Base-by-base conservation (phyloP, 352 stramenopile genomes). In the Pythium rhizo-oryzae region DNA sequence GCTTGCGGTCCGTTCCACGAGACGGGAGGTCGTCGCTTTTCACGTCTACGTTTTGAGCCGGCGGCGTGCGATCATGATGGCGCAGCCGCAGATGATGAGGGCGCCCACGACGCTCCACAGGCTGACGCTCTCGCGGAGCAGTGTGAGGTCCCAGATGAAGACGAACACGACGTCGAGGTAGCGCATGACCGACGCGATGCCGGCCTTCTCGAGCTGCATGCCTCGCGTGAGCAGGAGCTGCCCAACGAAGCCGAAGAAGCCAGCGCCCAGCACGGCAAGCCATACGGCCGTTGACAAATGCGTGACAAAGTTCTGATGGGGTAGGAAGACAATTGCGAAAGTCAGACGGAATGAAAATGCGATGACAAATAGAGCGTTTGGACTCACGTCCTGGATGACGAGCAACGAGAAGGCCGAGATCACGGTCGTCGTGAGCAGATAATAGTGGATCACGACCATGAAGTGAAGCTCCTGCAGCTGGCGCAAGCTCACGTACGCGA, bases 161-260 rank as follows among this genome's bases (percentile, higher is more conserved):
- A 87, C 76, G 60, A 78, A 87, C 7, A 78, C 78, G 28, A 90
- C 78, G 62, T 84, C 70, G 39, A 89, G 53, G 52, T 89, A 76
- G 21, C 71, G 67, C 62, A 53, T 53, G 46, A 53, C 46, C n/a
- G 23, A 53, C n/a, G n/a, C 23, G 21, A 53, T 53, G 23, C 23
- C 23, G 46, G 23, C 46, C n/a, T 53, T 53, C 15, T 53, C 46
- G 46, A 53, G 46, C 23, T 53, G n/a, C 65, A 90, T 87, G 24
- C 81, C 79, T 11, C 81, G 76, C 16, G 81, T 85, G 64, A 92
- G 76, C 53, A 79, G 87, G 18, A 89, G 63, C 71, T 88, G 78
- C 6, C 79, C 75, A 11, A 78, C 19, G 47, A 89, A 90, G 9
- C 76, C 71, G 15, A 89, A 58, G 8, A 68, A 52, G 4, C 81